phyloP scores from a whole-genome alignment of 2,329 filamentous ascomycete species.

The Purpureocillium lavendulum region DNA sequence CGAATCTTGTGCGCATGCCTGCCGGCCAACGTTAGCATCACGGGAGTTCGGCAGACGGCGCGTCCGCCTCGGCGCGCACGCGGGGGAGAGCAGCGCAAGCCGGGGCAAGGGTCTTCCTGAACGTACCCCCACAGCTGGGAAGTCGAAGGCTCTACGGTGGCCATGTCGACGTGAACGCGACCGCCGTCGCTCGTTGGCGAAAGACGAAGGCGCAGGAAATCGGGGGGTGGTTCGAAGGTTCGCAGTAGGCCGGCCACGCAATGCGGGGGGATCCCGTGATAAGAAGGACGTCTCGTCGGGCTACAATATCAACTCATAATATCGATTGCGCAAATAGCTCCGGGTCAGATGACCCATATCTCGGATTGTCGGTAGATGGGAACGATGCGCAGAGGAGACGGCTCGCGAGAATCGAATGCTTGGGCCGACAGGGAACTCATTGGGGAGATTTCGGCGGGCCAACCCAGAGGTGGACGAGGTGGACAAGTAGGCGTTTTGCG shows the following conservation, averaged over 20 bases:
- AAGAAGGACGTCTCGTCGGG: slow-evolving; percentile 1
- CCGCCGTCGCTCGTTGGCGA: neutral
- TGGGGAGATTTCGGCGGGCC: slow-evolving; percentile 15
- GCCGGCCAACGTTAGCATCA: too few species aligned
- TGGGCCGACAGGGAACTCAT: slow-evolving; percentile 26
- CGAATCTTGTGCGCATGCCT: slow-evolving; percentile 36
- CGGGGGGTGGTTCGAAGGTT: neutral
- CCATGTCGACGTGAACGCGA: slow-evolving; percentile 2
- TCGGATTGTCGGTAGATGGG: slow-evolving; percentile 15
- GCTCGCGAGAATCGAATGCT: slow-evolving; percentile 26
- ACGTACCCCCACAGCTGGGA: neutral
- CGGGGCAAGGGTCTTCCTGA: too few species aligned
- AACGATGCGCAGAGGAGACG: slow-evolving; percentile 22
- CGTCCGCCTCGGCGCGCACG: too few species aligned
- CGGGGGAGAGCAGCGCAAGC: too few species aligned
- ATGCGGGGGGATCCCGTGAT: neutral
- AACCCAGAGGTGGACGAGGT: too few species aligned
- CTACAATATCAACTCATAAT: slow-evolving; percentile 24
- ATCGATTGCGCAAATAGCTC: slow-evolving; percentile 19
- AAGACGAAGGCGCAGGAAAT: neutral
- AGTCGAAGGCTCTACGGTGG: slow-evolving; percentile 1
- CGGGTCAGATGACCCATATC: slow-evolving; percentile 24
- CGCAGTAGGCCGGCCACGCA: too few species aligned
- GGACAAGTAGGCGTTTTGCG: too few species aligned
- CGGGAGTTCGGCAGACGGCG: too few species aligned